Percentiles rank a stretch among this genome's conserved stretches.
Evolutionary conservation across 2,329 filamentous ascomycete genomes (phyloP).

Genomic region (Dothideomycetes sp.): DNA sequence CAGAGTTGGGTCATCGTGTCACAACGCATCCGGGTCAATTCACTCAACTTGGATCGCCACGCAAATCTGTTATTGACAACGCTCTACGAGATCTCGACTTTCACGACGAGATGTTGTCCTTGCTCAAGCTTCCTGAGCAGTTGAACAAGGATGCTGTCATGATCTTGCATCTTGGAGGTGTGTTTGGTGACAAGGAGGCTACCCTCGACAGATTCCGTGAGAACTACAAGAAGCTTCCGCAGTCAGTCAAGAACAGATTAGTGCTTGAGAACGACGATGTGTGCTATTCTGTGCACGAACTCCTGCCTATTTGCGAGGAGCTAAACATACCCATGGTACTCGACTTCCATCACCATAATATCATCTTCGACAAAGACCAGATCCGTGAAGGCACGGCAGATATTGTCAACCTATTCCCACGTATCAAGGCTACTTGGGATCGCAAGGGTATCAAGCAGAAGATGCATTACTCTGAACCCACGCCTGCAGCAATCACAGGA

Average conservation of each 20-base stretch:
- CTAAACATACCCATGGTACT: conserved; percentile 88
- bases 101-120: conserved; percentile 72
- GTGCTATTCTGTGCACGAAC: conserved; percentile 81
- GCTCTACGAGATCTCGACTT: conserved; percentile 77
- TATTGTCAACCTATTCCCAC: conserved; percentile 63
- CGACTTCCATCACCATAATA: conserved; percentile 94
- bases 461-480: conserved; percentile 91
- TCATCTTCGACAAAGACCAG: conserved; percentile 65
- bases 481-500: conserved; percentile 64
- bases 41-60: conserved; percentile 81
- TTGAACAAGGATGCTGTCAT: conserved; percentile 80
- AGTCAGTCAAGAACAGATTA: conserved; percentile 65
- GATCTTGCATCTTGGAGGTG: conserved; percentile 88
- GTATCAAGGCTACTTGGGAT: conserved; percentile 76
- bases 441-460: conserved; percentile 81
- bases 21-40: conserved; percentile 90
- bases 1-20: conserved; percentile 70
- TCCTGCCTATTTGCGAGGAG: conserved; percentile 84
- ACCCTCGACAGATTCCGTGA: conserved; percentile 69
- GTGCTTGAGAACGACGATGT: conserved; percentile 95
- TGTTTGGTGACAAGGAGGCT: conserved; percentile 76
- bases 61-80: conserved; percentile 64
- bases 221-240: conserved; percentile 60
- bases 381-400: conserved; percentile 78
- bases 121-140: conserved; percentile 69